Evolutionary conservation across 495 filamentous ascomycete species (phyloP).

Genomic region (Talaromyces thailandensis): DNA sequence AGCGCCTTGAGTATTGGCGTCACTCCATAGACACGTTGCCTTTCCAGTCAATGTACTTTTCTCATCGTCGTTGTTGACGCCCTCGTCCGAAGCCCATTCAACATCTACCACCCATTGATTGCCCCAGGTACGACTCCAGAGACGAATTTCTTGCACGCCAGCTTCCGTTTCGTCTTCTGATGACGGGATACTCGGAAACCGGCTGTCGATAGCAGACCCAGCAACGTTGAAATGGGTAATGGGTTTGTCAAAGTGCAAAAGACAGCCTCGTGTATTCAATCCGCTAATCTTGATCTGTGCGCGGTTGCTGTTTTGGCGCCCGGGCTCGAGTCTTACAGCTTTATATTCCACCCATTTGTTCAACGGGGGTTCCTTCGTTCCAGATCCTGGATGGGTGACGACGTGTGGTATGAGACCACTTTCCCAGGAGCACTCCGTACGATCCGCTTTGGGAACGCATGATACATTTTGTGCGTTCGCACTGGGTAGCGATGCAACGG

Average conservation of each 20-base stretch:
- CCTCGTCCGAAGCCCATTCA: constrained; percentile 43
- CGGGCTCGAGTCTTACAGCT: constrained; percentile 31
- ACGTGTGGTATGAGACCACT: constrained; percentile 53
- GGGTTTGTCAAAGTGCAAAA: constrained; percentile 51
- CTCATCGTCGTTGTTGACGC: constrained; percentile 14
- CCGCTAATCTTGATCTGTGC: constrained; percentile 53
- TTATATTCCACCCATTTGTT: constrained; percentile 55
- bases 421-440: constrained; percentile 62
- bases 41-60: constrained; percentile 49
- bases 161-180: constrained; percentile 13
- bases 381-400: constrained; percentile 17
- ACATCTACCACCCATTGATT: constrained; percentile 69
- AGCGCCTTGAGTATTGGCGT: constrained; percentile 58
- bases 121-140: constrained; percentile 72
- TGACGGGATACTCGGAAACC: constrained; percentile 45
- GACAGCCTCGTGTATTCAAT: constrained; percentile 61
- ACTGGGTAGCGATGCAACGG: constrained; percentile 61
- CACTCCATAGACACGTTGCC: constrained; percentile 81
- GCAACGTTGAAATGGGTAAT: constrained; percentile 53
- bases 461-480: constrained; percentile 50
- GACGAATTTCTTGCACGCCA: constrained; percentile 48
- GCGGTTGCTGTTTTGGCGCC: constrained; percentile 15
- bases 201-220: constrained; percentile 43
- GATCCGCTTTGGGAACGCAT: constrained; percentile 35
- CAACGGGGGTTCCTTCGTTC: constrained; percentile 29